Base-by-base conservation (phyloP, 257 asterid species). In the Gentiana dahurica region DNA sequence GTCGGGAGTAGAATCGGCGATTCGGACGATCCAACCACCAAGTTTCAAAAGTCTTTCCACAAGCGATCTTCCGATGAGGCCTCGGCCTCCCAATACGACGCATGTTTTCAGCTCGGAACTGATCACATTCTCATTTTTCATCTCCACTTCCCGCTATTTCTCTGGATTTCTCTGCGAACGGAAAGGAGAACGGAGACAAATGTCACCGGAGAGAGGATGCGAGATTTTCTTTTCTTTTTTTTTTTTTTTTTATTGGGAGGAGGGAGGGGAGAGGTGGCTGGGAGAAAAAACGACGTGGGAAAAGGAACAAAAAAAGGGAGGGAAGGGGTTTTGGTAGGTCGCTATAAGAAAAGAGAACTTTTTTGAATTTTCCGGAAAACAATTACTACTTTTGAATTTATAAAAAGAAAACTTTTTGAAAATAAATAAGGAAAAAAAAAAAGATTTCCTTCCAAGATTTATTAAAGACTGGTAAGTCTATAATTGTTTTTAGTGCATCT, bases 51-150 rank as follows among this genome's bases (percentile, higher is more conserved):
- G 85, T 84, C 81, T 77, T 54, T 68, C 78, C 54, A 89, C 97
- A 74, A 89, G 73, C 12, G 80, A 73, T 69, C 91, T 84, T 58
- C 97, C 97, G 11, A 85, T 60, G 67, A 83, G 73, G 49, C 97
- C 86, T 64, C 94, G 75, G 57, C 95, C 97, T 15, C 97, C 95
- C 66, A 89, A 73, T 3, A 89, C 97, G 37, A 79, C 80, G 67
- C 95, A 89, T 3, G 81, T 77, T 65, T 75, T 75, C 57, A 69
- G 53, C 60, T 61, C 72, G 35, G 8, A 55, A 58, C 63, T 72
- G 47, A 24, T 63, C 62, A 35, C 12, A 12, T 34, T 73, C 43
- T 65, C 78, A 56, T 65, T 68, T 44, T 73, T 70, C 65, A 53
- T 70, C 76, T 66, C 70, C 86, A 84, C 83, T 57, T 36, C 55